These are phyloP conservation scores for Hypoxylon sp. DNA, from an alignment of 2,329 filamentous ascomycete genomes.

Conservation along the genomic window DNA sequence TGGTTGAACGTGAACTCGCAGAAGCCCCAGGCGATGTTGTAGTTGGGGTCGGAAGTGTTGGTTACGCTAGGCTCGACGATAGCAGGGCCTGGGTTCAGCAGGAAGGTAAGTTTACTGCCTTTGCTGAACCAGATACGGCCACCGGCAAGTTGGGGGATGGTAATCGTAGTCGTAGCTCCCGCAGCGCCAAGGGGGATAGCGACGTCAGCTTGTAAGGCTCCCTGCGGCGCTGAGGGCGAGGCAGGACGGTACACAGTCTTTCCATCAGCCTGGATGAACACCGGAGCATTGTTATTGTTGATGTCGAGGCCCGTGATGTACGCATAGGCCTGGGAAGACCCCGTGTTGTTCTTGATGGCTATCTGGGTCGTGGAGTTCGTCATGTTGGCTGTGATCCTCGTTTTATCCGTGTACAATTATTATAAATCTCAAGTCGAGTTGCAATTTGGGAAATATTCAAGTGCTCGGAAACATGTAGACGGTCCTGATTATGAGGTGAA, in stretches of 20 bases:
- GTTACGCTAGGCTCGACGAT: constrained; percentile 82
- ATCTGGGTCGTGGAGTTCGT: constrained; percentile 68
- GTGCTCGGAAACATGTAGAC: constrained; percentile 3
- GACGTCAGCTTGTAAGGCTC: constrained; percentile 69
- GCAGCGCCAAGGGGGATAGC: constrained; percentile 75
- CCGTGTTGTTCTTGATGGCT: constrained; percentile 75
- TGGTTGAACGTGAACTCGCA: constrained; percentile 78
- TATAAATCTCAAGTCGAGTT: constrained; percentile 11
- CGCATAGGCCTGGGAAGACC: constrained; percentile 72
- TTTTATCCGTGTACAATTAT: constrained; percentile 9
- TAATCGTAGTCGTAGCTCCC: constrained; percentile 71
- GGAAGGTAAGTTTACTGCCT: constrained; percentile 73
- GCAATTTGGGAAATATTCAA: constrained; percentile 17
- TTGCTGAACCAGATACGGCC: constrained; percentile 80
- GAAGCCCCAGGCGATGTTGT: constrained; percentile 74
- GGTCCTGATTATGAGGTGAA: constrained; percentile 13
- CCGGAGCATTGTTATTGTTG: constrained; percentile 70
- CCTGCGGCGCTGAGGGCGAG: constrained; percentile 67
- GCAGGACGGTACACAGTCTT: constrained; percentile 74
- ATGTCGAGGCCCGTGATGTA: constrained; percentile 79
- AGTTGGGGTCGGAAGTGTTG: constrained; percentile 75
- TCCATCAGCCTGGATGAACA: constrained; percentile 77
- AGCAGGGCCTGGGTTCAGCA: constrained; percentile 78
- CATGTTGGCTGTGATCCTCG: constrained; percentile 47
- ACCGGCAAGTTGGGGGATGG: constrained; percentile 78